These are phyloP conservation scores for Coniferiporia weirii DNA, from an alignment of 1,284 basidiomycete genomes.

Conservation along the genomic window DNA sequence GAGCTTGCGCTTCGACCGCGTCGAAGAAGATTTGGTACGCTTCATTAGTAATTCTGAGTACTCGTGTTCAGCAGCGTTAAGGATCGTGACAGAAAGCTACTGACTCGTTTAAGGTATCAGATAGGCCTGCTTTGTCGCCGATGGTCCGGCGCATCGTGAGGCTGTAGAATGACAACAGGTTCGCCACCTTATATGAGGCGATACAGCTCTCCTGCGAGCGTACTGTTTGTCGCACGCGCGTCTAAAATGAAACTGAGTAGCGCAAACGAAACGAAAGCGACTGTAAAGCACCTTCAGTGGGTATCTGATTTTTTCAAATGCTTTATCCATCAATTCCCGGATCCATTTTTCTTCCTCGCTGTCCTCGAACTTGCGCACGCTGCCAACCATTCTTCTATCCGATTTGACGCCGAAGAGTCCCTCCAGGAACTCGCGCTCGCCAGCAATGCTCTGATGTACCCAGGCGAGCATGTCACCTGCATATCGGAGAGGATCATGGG, in stretches of 20 bases:
- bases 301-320: slow-evolving; percentile 79
- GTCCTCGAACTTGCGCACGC: slow-evolving; percentile 51
- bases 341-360: slow-evolving; percentile 71
- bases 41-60: slow-evolving; percentile 66
- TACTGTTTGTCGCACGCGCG: slow-evolving; percentile 88
- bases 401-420: slow-evolving; percentile 68
- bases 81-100: not conserved
- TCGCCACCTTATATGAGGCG: slow-evolving; percentile 86
- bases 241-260: slow-evolving; percentile 34
- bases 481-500: slow-evolving; percentile 94
- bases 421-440: slow-evolving; percentile 90
- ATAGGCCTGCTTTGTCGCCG: slow-evolving; percentile 74
- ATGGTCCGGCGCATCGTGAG: slow-evolving; percentile 91
- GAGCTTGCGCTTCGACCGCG: slow-evolving; percentile 77
- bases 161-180: slow-evolving; percentile 91
- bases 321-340: slow-evolving; percentile 76
- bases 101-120: slow-evolving; percentile 76
- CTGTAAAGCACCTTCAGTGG: slow-evolving; percentile 66
- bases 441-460: slow-evolving; percentile 95
- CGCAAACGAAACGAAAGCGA: not conserved
- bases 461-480: slow-evolving; percentile 98
- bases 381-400: slow-evolving; percentile 74
- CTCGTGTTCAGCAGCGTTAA: not conserved
- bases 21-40: slow-evolving; percentile 84
- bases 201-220: slow-evolving; percentile 91